A percentile compares a stretch with the other conserved stretches of the same genome.
Conservation (phyloP, 768 basidiomycete species). For the Lactifluus pinguis region DNA sequence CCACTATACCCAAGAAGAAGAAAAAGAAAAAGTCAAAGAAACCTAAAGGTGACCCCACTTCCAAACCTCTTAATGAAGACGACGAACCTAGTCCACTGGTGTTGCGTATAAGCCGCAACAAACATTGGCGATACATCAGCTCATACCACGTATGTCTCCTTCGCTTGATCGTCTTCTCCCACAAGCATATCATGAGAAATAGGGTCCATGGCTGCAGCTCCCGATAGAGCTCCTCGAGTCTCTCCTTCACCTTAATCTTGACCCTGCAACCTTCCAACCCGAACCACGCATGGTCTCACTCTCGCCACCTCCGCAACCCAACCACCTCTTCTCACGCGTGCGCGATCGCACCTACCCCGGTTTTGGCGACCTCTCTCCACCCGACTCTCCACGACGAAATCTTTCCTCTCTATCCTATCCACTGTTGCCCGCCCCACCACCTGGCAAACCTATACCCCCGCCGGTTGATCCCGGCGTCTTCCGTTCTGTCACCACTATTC, state of each 20-base stretch:
- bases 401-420: slow-evolving; percentile 31
- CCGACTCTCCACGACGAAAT: slow-evolving; percentile 25
- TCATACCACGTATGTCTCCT: slow-evolving; percentile 68
- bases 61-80: slow-evolving; percentile 27
- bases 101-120: slow-evolving; percentile 84
- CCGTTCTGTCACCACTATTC: slow-evolving; percentile 61
- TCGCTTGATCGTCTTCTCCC: not conserved
- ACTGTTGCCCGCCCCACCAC: slow-evolving; percentile 43
- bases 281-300: slow-evolving; percentile 34
- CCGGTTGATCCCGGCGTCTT: slow-evolving; percentile 89
- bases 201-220: slow-evolving; percentile 91
- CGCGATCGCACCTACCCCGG: slow-evolving; percentile 40
- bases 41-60: slow-evolving; percentile 46
- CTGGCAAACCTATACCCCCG: slow-evolving; percentile 67
- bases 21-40: slow-evolving; percentile 61
- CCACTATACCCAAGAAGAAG: slow-evolving; percentile 49
- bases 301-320: slow-evolving; percentile 28
- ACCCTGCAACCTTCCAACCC: slow-evolving; percentile 53
- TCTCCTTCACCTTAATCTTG: slow-evolving; percentile 66
- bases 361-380: slow-evolving; percentile 32
- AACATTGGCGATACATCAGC: slow-evolving; percentile 91
- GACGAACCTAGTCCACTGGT: slow-evolving; percentile 49
- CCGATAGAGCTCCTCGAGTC: slow-evolving; percentile 81
- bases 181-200: not conserved
- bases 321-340: slow-evolving; percentile 19